Conservation (phyloP, 345 rosid species). For the Theobroma cacao region DNA sequence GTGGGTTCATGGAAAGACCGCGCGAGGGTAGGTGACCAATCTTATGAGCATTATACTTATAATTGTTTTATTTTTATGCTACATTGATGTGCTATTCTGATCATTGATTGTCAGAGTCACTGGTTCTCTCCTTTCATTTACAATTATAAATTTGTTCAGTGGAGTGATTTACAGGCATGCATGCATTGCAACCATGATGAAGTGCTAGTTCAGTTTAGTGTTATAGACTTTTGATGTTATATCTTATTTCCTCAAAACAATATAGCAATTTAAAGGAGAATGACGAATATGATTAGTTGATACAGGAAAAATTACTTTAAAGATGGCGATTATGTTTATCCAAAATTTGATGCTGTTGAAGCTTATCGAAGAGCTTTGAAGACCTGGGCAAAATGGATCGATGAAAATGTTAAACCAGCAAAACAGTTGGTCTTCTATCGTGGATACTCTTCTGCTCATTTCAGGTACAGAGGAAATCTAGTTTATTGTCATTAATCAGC, state of each 20-base stretch:
- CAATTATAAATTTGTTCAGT: not conserved
- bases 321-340: conserved; percentile 84
- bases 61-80: not conserved
- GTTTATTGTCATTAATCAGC: not conserved
- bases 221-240: not conserved
- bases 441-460: conserved; percentile 95
- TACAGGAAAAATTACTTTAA: conserved; percentile 88
- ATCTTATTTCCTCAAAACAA: not conserved
- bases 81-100: not conserved
- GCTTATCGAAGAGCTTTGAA: conserved; percentile 80
- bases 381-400: conserved; percentile 92
- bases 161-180: not conserved
- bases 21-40: conserved; percentile 60
- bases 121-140: not conserved
- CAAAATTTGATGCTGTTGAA: conserved; percentile 76
- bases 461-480: conserved; percentile 38
- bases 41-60: not conserved
- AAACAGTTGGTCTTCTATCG: conserved; percentile 81
- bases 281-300: conserved; percentile 18
- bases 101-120: not conserved
- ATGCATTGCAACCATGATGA: not conserved
- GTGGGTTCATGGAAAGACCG: conserved; percentile 99
- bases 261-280: not conserved
- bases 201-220: not conserved
- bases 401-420: conserved; percentile 45